Evolutionary conservation across 805 yeast genomes (phyloP).

Genomic region (Saturnispora galanensis): DNA sequence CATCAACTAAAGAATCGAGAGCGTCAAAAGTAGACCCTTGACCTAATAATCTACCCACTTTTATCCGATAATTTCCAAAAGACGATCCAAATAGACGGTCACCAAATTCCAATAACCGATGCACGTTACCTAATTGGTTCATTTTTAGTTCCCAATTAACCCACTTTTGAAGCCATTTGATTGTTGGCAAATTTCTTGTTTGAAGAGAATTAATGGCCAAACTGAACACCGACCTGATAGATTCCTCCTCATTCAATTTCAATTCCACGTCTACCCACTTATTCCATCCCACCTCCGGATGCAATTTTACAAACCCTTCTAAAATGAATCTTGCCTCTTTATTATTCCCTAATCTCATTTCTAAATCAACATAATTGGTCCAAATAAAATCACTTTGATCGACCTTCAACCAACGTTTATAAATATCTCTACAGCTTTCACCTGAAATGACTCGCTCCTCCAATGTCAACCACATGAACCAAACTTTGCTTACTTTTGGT

Average conservation of each 20-base stretch:
- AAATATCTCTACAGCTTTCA: slow-evolving; percentile 51
- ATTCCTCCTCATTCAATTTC: slow-evolving; percentile 33
- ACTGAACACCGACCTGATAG: slow-evolving; percentile 56
- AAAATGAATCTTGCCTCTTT: slow-evolving; percentile 52
- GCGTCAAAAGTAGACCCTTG: background rate
- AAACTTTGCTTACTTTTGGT: slow-evolving; percentile 75
- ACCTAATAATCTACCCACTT: background rate
- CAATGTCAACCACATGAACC: slow-evolving; percentile 75
- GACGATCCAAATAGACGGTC: background rate
- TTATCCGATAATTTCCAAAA: background rate
- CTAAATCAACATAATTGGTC: slow-evolving; percentile 66
- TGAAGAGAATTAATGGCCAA: slow-evolving; percentile 49
- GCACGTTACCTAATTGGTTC: background rate
- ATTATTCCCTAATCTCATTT: slow-evolving; percentile 44
- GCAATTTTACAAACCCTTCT: slow-evolving; percentile 40
- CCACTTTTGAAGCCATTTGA: slow-evolving; percentile 1
- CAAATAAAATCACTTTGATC: slow-evolving; percentile 62
- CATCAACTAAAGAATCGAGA: background rate
- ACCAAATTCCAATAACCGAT: slow-evolving; percentile 2
- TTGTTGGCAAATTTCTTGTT: slow-evolving; percentile 16
- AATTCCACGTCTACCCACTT: slow-evolving; percentile 70
- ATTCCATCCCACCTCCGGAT: slow-evolving; percentile 56
- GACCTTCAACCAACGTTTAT: slow-evolving; percentile 71
- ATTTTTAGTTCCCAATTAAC: slow-evolving; percentile 4
- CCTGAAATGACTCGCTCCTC: slow-evolving; percentile 71